Evolutionary conservation across 2,329 filamentous ascomycete species (phyloP).

Genomic region (Colletotrichum lindemuthianum): DNA sequence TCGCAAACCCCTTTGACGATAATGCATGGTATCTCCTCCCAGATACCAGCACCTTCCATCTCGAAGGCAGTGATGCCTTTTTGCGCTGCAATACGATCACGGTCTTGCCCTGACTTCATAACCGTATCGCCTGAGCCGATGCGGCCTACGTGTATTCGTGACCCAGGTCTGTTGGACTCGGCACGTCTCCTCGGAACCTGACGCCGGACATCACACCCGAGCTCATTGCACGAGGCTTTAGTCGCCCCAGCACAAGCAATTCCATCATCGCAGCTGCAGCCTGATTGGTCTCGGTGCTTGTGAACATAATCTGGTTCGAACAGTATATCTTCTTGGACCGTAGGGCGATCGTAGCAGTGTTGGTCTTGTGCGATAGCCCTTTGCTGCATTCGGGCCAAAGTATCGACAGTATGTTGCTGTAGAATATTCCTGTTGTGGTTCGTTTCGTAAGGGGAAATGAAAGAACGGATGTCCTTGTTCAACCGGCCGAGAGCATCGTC

Average conservation of each 20-base stretch:
- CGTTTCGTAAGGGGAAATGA: constrained; percentile 40
- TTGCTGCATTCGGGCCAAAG: constrained; percentile 37
- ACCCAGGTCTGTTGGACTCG: background rate
- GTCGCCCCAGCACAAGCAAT: constrained; percentile 39
- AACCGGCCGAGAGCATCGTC: constrained; percentile 36
- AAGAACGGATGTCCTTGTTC: constrained; percentile 39
- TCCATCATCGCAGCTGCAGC: constrained; percentile 14
- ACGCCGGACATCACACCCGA: constrained; percentile 41
- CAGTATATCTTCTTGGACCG: constrained; percentile 41
- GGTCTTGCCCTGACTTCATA: constrained; percentile 49
- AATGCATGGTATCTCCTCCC: constrained; percentile 45
- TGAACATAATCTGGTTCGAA: constrained; percentile 43
- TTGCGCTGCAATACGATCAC: constrained; percentile 46
- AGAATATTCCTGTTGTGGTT: constrained; percentile 32
- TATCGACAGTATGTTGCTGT: constrained; percentile 5
- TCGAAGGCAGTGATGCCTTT: constrained; percentile 37
- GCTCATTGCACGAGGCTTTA: constrained; percentile 39
- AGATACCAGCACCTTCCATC: constrained; percentile 45
- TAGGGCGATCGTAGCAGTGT: constrained; percentile 41
- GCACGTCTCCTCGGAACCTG: constrained; percentile 27
- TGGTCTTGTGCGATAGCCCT: constrained; percentile 26
- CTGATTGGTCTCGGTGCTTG: constrained; percentile 38
- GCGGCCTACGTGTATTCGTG: constrained; percentile 15
- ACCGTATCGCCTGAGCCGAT: constrained; percentile 52
- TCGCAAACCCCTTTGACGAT: constrained; percentile 52